phyloP scores from a whole-genome alignment of 2,329 filamentous ascomycete genomes.

The Penicillium digitatum region DNA sequence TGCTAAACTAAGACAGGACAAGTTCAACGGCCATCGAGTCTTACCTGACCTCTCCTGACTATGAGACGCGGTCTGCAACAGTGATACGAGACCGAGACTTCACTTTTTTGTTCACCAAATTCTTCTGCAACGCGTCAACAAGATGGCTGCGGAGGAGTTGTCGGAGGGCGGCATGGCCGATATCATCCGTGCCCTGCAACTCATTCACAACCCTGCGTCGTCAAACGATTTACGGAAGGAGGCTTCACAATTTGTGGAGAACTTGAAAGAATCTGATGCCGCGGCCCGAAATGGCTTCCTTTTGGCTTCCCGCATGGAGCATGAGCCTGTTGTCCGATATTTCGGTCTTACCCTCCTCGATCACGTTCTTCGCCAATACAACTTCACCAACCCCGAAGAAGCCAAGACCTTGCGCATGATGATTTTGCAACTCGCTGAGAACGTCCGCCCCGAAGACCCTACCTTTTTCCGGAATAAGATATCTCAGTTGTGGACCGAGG shows the following conservation, averaged over 20 bases:
- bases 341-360: constrained; percentile 91
- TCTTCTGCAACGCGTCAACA: constrained; percentile 6
- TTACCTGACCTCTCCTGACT: background rate
- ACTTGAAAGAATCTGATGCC: constrained; percentile 72
- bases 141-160: constrained; percentile 36
- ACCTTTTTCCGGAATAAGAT: constrained; percentile 88
- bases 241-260: constrained; percentile 80
- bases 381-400: constrained; percentile 66
- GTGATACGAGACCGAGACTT: background rate
- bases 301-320: constrained; percentile 69
- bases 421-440: constrained; percentile 73
- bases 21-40: constrained; percentile 22
- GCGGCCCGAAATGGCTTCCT: constrained; percentile 81
- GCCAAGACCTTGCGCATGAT: constrained; percentile 66
- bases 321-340: constrained; percentile 80
- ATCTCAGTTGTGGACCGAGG: constrained; percentile 88
- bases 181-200: constrained; percentile 79
- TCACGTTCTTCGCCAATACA: constrained; percentile 80
- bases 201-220: constrained; percentile 79
- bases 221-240: constrained; percentile 76
- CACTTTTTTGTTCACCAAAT: background rate
- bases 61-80: background rate
- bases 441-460: constrained; percentile 68
- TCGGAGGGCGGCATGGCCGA: constrained; percentile 40
- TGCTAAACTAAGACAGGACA: constrained; percentile 17